A percentile compares a stretch with the other conserved stretches of the same genome.
phyloP scores from a whole-genome alignment of 495 filamentous ascomycete genomes.

The Ramalina intermedia region DNA sequence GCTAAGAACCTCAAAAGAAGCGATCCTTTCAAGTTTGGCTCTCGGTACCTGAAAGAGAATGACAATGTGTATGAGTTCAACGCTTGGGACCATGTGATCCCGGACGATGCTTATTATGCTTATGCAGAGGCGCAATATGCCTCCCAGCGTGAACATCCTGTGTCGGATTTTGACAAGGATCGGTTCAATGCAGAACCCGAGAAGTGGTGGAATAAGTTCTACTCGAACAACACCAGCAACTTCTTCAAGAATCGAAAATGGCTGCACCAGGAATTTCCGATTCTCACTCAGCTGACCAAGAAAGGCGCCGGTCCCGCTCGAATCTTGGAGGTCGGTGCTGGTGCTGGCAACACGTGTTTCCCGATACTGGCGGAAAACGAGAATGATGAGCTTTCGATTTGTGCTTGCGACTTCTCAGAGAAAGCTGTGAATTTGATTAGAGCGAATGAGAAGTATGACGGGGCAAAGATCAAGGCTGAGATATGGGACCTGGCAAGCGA shows the following conservation, averaged over 20 bases:
- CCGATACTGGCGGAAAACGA: conserved; percentile 68
- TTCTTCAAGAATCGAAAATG: conserved; percentile 99
- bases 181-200: conserved; percentile 81
- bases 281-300: conserved; percentile 54
- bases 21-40: conserved; percentile 92
- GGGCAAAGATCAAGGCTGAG: conserved; percentile 58
- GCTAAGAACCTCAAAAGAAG: conserved; percentile 55
- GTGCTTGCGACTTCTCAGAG: conserved; percentile 88
- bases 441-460: conserved; percentile 48
- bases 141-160: conserved; percentile 67
- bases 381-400: conserved; percentile 62
- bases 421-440: conserved; percentile 84
- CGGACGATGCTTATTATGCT: conserved; percentile 67
- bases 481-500: conserved; percentile 76
- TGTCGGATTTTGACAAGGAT: conserved; percentile 70
- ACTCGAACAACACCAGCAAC: conserved; percentile 84
- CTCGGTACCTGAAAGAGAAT: conserved; percentile 62
- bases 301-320: conserved; percentile 43
- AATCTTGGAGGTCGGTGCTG: conserved; percentile 83
- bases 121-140: conserved; percentile 69
- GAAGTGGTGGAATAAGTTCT: conserved; percentile 95
- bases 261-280: conserved; percentile 86
- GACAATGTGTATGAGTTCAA: conserved; percentile 92
- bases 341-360: conserved; percentile 92
- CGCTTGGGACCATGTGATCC: conserved; percentile 92